Evolutionary conservation across 1,284 basidiomycete genomes (phyloP), one percentile per base, ranked within the genome.

Genomic region (Cryptococcus deneoformans): DNA sequence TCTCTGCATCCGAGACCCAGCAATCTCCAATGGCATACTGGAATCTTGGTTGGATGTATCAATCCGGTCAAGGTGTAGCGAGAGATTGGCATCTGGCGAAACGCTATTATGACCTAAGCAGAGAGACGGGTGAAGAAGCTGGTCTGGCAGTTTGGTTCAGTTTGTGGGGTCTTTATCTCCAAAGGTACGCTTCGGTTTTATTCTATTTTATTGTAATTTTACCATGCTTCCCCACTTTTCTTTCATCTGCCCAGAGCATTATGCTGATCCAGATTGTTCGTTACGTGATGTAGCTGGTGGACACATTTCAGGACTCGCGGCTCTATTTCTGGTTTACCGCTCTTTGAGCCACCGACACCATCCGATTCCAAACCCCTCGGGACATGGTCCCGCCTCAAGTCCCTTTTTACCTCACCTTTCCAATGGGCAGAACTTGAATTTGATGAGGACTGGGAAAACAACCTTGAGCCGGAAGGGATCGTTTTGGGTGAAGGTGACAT

Each of bases 41-140:
- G 93, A 97, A 97, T 71, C 79, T 99, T 34, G 96, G 95, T 1
- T 97, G 90, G 89, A 96, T 99, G 92, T 97, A 98, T 75, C 95
- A 99, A 79, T 90, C 92, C 68, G 96, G 96, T 0, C 76, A 89
- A 34, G 96, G 96, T 4, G 91, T 98, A 0, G 85, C 88, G 24
- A 64, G 92, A 85, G 95, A 99, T 77, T 99, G 92, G 80, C 89
- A 96, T 76, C 84, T 99, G 14, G 96, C 96, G 0, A 99, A 99
- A 77, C 84, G 96, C 36, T 89, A 95, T 75, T 99, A 98, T 73
- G 96, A 99, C 75, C 79, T 87, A 57, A 91, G 93, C 2, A 77
- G 91, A 42, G 89, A 90, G 64, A 90, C 88, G 4, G 94, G 94
- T 68, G 35, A 48, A 1, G 92, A 96, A 69, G 92, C 93, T 0